Conservation (phyloP, 345 rosid species). For the Noccaea bulbosa region DNA sequence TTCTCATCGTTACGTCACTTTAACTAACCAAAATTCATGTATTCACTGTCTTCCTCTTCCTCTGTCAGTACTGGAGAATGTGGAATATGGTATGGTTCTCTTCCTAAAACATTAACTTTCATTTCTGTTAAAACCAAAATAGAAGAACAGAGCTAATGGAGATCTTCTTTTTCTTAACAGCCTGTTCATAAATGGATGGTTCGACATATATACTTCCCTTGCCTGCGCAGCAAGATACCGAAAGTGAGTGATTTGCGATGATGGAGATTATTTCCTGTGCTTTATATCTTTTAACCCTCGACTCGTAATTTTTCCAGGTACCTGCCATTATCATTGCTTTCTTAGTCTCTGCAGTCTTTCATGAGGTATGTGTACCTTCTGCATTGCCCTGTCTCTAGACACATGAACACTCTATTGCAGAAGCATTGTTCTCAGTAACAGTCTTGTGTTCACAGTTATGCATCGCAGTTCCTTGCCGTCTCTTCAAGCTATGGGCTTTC, state of each 20-base stretch:
- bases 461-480: slow-evolving; percentile 94
- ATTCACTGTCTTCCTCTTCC: slow-evolving; percentile 44
- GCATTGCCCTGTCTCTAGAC: slow-evolving; percentile 14
- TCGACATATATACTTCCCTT: slow-evolving; percentile 94
- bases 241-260: slow-evolving; percentile 65
- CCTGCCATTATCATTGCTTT: slow-evolving; percentile 74
- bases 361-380: slow-evolving; percentile 66
- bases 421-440: background rate
- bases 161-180: slow-evolving; percentile 55
- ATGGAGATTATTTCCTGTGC: slow-evolving; percentile 47
- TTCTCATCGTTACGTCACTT: slow-evolving; percentile 12
- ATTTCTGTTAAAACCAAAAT: slow-evolving; percentile 3
- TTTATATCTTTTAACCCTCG: slow-evolving; percentile 9
- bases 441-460: slow-evolving; percentile 61
- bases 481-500: slow-evolving; percentile 94
- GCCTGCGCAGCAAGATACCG: slow-evolving; percentile 73
- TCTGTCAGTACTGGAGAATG: slow-evolving; percentile 94
- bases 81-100: slow-evolving; percentile 95
- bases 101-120: slow-evolving; percentile 14
- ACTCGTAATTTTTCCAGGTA: slow-evolving; percentile 49
- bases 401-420: background rate
- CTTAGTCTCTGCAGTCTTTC: slow-evolving; percentile 89
- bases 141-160: slow-evolving; percentile 8
- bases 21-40: slow-evolving; percentile 23
- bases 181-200: slow-evolving; percentile 99